Conservation (phyloP, 2,329 filamentous ascomycete species). For the Aspergillus niger region DNA sequence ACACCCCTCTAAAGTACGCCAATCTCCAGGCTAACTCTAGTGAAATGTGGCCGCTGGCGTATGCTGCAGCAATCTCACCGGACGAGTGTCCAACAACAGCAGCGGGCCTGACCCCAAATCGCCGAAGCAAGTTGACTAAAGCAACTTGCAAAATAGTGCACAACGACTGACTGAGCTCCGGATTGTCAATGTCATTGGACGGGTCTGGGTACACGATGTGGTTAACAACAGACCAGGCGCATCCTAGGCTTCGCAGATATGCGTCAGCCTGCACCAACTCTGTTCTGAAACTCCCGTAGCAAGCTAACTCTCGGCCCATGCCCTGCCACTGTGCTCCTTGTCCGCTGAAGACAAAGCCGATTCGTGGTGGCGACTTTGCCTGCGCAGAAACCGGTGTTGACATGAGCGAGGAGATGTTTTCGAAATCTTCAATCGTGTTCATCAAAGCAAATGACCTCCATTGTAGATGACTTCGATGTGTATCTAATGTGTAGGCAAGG, state of each 20-base stretch:
- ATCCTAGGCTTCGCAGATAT: background rate
- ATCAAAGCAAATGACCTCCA: too few species aligned
- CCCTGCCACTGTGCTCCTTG: constrained; percentile 5
- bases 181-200: background rate
- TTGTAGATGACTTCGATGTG: background rate
- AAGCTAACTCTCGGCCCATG: background rate
- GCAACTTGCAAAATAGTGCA: constrained; percentile 11
- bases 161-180: background rate
- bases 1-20: constrained; percentile 4
- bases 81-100: constrained; percentile 7
- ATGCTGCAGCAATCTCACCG: constrained; percentile 8
- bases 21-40: background rate
- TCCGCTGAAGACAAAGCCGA: constrained; percentile 4
- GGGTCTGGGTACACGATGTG: background rate
- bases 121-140: background rate
- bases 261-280: background rate
- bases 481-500: background rate
- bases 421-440: too few species aligned
- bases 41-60: background rate
- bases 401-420: too few species aligned
- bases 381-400: background rate
- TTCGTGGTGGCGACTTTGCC: background rate
- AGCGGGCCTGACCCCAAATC: background rate
- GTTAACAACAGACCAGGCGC: background rate
- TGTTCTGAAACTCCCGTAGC: background rate